Percentiles rank a stretch among this genome's conserved stretches.
Evolutionary conservation across 2,329 filamentous ascomycete species (phyloP).

Genomic region (Elsinoe arachidis): DNA sequence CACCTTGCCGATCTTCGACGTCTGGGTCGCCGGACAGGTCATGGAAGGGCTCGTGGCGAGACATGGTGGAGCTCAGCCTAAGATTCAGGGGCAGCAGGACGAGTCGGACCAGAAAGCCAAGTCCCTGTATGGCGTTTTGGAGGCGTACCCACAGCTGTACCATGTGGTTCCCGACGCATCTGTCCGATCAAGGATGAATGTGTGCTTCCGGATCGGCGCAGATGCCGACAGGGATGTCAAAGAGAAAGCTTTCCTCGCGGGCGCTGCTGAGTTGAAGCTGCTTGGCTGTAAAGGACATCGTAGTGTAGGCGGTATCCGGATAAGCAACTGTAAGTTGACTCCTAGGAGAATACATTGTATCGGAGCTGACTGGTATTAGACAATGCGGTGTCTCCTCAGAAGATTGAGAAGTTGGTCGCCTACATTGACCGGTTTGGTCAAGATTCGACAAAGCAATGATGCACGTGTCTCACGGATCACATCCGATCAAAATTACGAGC

Average conservation of each 20-base stretch:
- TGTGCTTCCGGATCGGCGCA: constrained; percentile 73
- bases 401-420: constrained; percentile 55
- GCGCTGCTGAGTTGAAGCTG: constrained; percentile 58
- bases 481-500: background rate
- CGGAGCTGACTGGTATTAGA: constrained; percentile 32
- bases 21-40: constrained; percentile 84
- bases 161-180: constrained; percentile 66
- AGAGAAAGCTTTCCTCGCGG: constrained; percentile 72
- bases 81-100: constrained; percentile 67
- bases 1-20: constrained; percentile 88
- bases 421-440: constrained; percentile 1
- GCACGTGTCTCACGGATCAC: background rate
- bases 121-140: constrained; percentile 68
- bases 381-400: constrained; percentile 66
- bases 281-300: constrained; percentile 83
- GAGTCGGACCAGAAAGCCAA: constrained; percentile 66
- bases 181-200: constrained; percentile 83
- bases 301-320: constrained; percentile 75
- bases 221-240: constrained; percentile 51
- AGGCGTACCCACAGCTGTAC: constrained; percentile 66
- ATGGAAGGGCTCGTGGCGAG: constrained; percentile 63
- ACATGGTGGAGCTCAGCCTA: constrained; percentile 44
- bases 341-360: background rate
- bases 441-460: background rate
- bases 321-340: constrained; percentile 57